These are phyloP conservation scores for Seiridium unicorne DNA, from an alignment of 2,329 filamentous ascomycete genomes.

Conservation along the genomic window DNA sequence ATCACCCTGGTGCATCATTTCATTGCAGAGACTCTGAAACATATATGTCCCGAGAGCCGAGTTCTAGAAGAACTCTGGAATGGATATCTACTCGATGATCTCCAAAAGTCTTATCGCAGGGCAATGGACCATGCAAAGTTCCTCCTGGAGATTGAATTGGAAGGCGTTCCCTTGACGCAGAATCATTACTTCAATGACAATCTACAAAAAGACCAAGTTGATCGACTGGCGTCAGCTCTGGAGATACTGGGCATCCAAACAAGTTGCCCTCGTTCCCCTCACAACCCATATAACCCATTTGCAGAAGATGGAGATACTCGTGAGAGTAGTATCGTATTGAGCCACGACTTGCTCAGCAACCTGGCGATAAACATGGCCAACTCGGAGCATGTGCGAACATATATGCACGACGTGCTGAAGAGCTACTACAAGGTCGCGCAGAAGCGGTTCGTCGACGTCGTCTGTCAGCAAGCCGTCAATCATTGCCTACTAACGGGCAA, in stretches of 20 bases:
- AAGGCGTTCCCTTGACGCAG: slow-evolving; percentile 40
- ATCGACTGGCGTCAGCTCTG: slow-evolving; percentile 17
- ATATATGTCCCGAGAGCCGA: slow-evolving; percentile 38
- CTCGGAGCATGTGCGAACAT: slow-evolving; percentile 37
- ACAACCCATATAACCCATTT: too few relatives aligned
- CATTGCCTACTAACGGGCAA: slow-evolving; percentile 45
- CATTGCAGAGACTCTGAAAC: slow-evolving; percentile 35
- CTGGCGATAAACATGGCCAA: slow-evolving; percentile 23
- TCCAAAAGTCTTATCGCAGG: slow-evolving; percentile 38
- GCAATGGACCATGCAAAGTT: slow-evolving; percentile 43
- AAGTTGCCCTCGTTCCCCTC: neutral
- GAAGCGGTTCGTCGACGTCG: slow-evolving; percentile 61
- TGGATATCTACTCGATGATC: slow-evolving; percentile 36
- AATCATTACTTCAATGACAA: slow-evolving; percentile 48
- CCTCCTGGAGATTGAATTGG: slow-evolving; percentile 48
- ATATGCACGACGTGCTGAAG: slow-evolving; percentile 59
- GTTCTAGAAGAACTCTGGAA: slow-evolving; percentile 37
- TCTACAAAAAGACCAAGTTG: slow-evolving; percentile 23
- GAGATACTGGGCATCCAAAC: slow-evolving; percentile 9
- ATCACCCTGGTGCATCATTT: slow-evolving; percentile 44
- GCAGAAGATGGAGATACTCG: slow-evolving; percentile 11
- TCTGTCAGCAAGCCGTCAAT: slow-evolving; percentile 58
- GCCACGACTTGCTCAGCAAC: slow-evolving; percentile 16
- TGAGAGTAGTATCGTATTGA: slow-evolving; percentile 9
- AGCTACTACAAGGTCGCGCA: slow-evolving; percentile 62